Conservation (phyloP, 2,329 filamentous ascomycete genomes). For the Fusarium buharicum region DNA sequence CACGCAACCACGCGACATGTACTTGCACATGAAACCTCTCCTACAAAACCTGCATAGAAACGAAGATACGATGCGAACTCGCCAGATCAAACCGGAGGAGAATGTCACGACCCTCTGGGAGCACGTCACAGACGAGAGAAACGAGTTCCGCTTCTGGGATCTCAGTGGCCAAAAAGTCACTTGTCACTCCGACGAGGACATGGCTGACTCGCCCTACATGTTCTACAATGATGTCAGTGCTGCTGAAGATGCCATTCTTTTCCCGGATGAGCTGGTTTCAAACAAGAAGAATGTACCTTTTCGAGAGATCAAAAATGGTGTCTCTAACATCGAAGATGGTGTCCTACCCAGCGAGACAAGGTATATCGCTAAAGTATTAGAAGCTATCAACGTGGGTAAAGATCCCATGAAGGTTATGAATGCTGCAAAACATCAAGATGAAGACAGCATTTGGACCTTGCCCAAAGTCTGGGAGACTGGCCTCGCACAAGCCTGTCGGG, state of each 20-base stretch:
- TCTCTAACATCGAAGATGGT: constrained; percentile 34
- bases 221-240: constrained; percentile 45
- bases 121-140: constrained; percentile 28
- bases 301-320: constrained; percentile 38
- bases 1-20: constrained; percentile 36
- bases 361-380: constrained; percentile 19
- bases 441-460: constrained; percentile 35
- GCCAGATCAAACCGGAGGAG: constrained; percentile 42
- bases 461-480: constrained; percentile 41
- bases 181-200: constrained; percentile 1
- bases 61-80: constrained; percentile 38
- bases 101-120: constrained; percentile 42
- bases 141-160: constrained; percentile 28
- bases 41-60: constrained; percentile 39
- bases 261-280: constrained; percentile 38
- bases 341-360: constrained; percentile 21
- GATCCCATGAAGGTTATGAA: constrained; percentile 20
- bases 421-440: constrained; percentile 9
- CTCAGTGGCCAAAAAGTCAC: constrained; percentile 13
- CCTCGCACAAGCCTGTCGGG: constrained; percentile 20
- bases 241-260: constrained; percentile 42
- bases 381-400: constrained; percentile 15
- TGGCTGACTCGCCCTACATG: constrained; percentile 26
- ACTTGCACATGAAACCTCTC: constrained; percentile 39
- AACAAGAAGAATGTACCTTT: constrained; percentile 35